These are phyloP conservation scores for Zasmidium citrigriseum DNA, from an alignment of 2,329 filamentous ascomycete species.

Conservation along the genomic window DNA sequence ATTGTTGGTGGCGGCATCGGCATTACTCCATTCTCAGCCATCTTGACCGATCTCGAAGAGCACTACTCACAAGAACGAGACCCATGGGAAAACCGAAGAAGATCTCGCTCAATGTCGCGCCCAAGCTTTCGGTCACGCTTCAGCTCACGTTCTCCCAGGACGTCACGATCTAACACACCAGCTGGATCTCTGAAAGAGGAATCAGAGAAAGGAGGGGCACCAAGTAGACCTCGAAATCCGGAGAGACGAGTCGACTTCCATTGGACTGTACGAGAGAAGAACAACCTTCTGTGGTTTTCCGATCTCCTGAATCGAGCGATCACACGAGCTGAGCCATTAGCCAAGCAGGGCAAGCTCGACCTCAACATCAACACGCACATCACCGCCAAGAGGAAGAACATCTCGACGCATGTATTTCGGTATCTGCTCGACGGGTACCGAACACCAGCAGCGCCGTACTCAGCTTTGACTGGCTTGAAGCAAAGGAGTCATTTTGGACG, in stretches of 20 bases:
- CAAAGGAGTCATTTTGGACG: conserved; percentile 57
- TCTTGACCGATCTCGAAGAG: conserved; percentile 57
- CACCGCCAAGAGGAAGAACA: conserved; percentile 55
- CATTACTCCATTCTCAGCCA: conserved; percentile 60
- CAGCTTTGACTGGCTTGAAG: conserved; percentile 56
- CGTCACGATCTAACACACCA: neutral
- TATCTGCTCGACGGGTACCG: conserved; percentile 60
- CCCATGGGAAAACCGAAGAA: conserved; percentile 19
- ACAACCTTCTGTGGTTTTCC: conserved; percentile 60
- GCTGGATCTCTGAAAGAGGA: neutral
- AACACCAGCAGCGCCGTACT: conserved; percentile 53
- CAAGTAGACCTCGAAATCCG: neutral
- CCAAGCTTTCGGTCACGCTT: neutral
- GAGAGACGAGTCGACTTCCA: conserved; percentile 57
- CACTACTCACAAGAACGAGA: conserved; percentile 23
- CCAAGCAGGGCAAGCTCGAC: conserved; percentile 43
- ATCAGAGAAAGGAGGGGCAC: neutral
- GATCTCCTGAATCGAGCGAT: conserved; percentile 55
- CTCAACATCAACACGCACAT: conserved; percentile 60
- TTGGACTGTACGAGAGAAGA: conserved; percentile 61
- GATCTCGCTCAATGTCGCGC: neutral
- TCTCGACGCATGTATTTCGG: conserved; percentile 57
- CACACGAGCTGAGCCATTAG: conserved; percentile 40
- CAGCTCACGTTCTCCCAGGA: neutral
- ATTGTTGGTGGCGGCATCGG: conserved; percentile 61